Evolutionary conservation across 805 yeast species (phyloP).

Genomic region (Cyberlindnera mississippiensis): DNA sequence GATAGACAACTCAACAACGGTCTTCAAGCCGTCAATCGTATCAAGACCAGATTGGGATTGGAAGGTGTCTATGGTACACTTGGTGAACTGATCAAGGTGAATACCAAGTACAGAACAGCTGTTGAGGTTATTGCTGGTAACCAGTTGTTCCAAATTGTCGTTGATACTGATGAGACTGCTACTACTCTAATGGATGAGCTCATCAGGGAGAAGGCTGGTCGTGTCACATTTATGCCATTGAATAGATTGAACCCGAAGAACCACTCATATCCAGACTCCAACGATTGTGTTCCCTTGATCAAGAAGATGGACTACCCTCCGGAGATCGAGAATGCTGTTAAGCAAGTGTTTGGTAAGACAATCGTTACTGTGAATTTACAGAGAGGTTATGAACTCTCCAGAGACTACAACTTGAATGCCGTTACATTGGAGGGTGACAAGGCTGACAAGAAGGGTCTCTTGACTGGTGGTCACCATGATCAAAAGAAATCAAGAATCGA

Average conservation of each 20-base stretch:
- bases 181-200: slow-evolving; percentile 73
- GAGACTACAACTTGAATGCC: slow-evolving; percentile 57
- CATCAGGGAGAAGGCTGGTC: slow-evolving; percentile 63
- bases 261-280: slow-evolving; percentile 56
- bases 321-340: slow-evolving; percentile 59
- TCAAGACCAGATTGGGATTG: slow-evolving; percentile 55
- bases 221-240: slow-evolving; percentile 89
- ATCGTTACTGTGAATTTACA: slow-evolving; percentile 70
- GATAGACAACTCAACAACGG: slow-evolving; percentile 69
- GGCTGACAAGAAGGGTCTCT: slow-evolving; percentile 76
- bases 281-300: slow-evolving; percentile 68
- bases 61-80: slow-evolving; percentile 75
- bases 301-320: slow-evolving; percentile 64
- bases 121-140: slow-evolving; percentile 89
- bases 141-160: slow-evolving; percentile 83
- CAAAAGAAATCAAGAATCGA: slow-evolving; percentile 66
- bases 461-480: slow-evolving; percentile 87
- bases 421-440: slow-evolving; percentile 92
- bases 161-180: slow-evolving; percentile 84
- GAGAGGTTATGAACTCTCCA: slow-evolving; percentile 64
- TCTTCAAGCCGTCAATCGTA: slow-evolving; percentile 60
- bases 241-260: slow-evolving; percentile 51
- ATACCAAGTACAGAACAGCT: slow-evolving; percentile 78
- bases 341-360: slow-evolving; percentile 76
- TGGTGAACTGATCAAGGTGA: slow-evolving; percentile 77